These are phyloP conservation scores for Dactylis glomerata DNA, from an alignment of 176 grass and related monocot species.

Conservation along the genomic window DNA sequence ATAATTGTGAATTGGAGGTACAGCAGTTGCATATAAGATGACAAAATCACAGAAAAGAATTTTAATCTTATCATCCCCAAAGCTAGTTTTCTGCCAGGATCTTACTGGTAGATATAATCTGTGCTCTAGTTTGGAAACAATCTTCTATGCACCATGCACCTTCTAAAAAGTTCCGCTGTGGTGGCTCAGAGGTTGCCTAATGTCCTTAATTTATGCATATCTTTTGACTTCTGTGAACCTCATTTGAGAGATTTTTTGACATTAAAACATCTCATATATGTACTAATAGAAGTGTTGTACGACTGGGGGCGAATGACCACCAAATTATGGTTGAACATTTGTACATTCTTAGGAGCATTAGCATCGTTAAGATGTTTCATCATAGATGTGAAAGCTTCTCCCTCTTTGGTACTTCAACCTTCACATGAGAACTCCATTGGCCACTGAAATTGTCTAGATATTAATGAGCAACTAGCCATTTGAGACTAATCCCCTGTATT, in stretches of 20 bases:
- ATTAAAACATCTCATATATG: not conserved
- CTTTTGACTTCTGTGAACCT: not conserved
- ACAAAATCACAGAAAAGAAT: too few relatives aligned
- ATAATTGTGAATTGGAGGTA: not conserved
- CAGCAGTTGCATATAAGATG: not conserved
- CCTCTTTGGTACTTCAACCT: not conserved
- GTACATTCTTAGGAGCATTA: not conserved
- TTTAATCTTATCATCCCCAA: too few relatives aligned
- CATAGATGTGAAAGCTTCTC: not conserved
- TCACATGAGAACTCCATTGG: not conserved
- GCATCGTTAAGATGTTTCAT: not conserved
- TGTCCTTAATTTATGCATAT: not conserved
- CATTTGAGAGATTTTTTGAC: not conserved
- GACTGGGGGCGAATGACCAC: not conserved
- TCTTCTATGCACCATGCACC: not conserved
- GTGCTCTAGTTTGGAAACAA: not conserved
- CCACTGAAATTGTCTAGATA: not conserved
- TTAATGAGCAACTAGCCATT: not conserved
- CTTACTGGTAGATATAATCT: not conserved
- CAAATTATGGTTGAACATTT: not conserved
- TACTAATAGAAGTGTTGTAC: not conserved
- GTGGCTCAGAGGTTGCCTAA: not conserved
- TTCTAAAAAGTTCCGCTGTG: not conserved
- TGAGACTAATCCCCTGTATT: not conserved
- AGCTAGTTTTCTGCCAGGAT: not conserved